phyloP scores from a whole-genome alignment of 257 asterid genomes.

The Echites panduratus region DNA sequence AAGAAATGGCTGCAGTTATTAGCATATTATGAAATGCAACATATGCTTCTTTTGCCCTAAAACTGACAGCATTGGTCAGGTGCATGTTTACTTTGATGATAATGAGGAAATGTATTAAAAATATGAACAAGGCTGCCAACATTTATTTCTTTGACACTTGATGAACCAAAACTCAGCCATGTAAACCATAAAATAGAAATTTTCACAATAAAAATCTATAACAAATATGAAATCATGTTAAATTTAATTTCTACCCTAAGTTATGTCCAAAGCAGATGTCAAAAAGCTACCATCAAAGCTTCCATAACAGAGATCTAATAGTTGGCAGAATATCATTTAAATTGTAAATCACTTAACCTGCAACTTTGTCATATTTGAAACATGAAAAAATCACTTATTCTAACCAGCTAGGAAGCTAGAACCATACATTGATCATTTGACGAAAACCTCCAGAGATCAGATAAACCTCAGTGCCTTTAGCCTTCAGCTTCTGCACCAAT shows the following conservation, averaged over 20 bases:
- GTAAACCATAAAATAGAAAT: background rate
- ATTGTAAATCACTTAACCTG: background rate
- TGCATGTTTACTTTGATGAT: background rate
- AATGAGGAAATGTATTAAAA: background rate
- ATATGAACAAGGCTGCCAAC: background rate
- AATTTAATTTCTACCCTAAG: background rate
- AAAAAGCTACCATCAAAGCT: background rate
- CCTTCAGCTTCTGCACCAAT: constrained; percentile 65
- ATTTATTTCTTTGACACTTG: background rate
- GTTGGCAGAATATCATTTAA: background rate
- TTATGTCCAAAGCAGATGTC: background rate
- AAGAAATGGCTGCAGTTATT: constrained; percentile 13
- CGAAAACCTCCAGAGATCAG: constrained; percentile 93
- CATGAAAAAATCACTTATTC: background rate
- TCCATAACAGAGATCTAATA: background rate
- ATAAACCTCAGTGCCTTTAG: constrained; percentile 52
- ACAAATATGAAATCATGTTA: background rate
- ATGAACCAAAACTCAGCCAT: background rate
- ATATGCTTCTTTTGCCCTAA: background rate
- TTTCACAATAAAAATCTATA: background rate
- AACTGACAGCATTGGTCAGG: background rate
- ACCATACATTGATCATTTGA: constrained; percentile 83
- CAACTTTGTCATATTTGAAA: background rate
- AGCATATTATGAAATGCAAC: background rate
- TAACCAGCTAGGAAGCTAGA: background rate